Conservation (phyloP, 2,329 filamentous ascomycete species). For the Curvularia sp. region DNA sequence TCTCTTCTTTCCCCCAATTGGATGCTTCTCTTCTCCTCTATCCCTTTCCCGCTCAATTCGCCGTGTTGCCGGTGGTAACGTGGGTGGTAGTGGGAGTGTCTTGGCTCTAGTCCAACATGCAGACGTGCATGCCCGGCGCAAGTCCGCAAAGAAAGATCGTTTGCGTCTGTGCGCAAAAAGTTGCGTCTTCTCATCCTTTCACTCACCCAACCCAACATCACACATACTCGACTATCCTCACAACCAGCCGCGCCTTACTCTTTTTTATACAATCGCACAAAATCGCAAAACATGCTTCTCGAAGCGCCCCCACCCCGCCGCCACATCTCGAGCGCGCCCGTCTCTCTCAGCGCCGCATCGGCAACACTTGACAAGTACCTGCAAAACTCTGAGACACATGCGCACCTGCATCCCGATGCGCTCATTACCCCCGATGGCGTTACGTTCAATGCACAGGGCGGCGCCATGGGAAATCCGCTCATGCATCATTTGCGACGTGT, state of each 20-base stretch:
- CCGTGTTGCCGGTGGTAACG: not conserved
- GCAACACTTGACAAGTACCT: constrained; percentile 53
- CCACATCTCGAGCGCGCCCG: constrained; percentile 40
- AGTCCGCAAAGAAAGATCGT: constrained; percentile 27
- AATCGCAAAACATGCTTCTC: constrained; percentile 36
- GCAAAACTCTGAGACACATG: constrained; percentile 46
- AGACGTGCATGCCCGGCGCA: constrained; percentile 15
- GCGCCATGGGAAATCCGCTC: constrained; percentile 56
- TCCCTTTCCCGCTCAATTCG: not conserved
- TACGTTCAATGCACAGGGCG: constrained; percentile 53
- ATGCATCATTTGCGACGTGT: constrained; percentile 63
- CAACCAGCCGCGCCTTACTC: not conserved
- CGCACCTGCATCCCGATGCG: constrained; percentile 60
- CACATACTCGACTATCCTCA: not conserved
- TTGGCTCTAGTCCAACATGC: not conserved
- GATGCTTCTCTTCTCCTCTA: not conserved
- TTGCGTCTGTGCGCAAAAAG: constrained; percentile 45
- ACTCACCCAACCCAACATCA: not conserved
- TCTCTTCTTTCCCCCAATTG: constrained; percentile 2
- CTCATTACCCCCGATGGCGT: constrained; percentile 54
- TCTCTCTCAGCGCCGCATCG: constrained; percentile 48
- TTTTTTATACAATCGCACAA: not conserved
- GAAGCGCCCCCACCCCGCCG: constrained; percentile 50
- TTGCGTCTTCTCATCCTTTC: constrained; percentile 12
- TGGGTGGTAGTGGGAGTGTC: not conserved